phyloP scores from a whole-genome alignment of 2,329 filamentous ascomycete genomes.

The Xylaria sp. region DNA sequence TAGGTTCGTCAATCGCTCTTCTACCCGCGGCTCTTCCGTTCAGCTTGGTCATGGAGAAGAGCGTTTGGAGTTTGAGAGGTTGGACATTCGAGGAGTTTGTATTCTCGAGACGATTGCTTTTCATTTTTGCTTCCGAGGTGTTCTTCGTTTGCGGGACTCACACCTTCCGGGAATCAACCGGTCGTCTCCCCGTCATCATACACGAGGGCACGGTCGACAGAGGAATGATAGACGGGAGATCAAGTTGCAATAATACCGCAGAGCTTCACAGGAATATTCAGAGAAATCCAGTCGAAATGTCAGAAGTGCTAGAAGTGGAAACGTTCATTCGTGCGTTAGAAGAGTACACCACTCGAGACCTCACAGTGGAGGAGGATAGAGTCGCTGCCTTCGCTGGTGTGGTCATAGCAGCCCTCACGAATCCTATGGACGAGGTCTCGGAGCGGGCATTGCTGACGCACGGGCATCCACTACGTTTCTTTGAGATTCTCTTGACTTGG shows the following conservation, averaged over 20 bases:
- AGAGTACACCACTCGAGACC: conserved; percentile 7
- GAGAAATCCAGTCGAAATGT: background rate
- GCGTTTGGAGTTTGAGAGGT: conserved; percentile 11
- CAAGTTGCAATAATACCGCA: background rate
- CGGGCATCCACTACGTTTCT: conserved; percentile 25
- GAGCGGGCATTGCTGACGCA: conserved; percentile 16
- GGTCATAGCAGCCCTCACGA: background rate
- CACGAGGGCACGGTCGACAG: background rate
- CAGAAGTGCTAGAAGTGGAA: background rate
- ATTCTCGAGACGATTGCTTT: conserved; percentile 25
- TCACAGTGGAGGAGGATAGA: conserved; percentile 22
- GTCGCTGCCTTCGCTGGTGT: conserved; percentile 17
- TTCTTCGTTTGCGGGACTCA: conserved; percentile 8
- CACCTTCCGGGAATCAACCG: conserved; percentile 21
- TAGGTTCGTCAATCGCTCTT: conserved; percentile 5
- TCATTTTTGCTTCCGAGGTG: conserved; percentile 8
- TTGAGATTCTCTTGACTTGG: conserved; percentile 23
- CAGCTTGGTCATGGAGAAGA: background rate
- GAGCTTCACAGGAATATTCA: background rate
- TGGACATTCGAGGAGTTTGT: conserved; percentile 28
- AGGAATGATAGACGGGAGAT: background rate
- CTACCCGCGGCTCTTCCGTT: background rate
- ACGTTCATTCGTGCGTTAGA: background rate
- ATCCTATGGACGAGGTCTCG: background rate
- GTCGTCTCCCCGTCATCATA: background rate